These are phyloP conservation scores for Leishmania gerbilli DNA, from an alignment of 208 protist species.

Conservation along the genomic window DNA sequence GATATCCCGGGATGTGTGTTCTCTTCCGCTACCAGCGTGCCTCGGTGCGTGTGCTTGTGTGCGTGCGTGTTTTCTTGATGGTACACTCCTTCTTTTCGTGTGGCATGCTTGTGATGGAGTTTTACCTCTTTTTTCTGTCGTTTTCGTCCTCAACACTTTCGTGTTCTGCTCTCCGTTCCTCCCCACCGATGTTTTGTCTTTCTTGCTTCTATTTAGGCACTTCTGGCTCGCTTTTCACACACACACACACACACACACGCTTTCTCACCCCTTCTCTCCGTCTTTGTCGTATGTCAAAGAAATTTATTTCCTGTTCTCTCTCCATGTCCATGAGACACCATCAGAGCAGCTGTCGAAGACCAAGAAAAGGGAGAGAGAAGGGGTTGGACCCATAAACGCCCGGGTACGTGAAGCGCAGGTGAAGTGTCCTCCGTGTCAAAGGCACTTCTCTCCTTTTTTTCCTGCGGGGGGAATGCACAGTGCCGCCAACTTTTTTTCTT, in stretches of 20 bases:
- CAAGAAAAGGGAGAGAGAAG: not conserved
- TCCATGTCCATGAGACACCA: not conserved
- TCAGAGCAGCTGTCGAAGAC: not conserved
- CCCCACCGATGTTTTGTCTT: not conserved
- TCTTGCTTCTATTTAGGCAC: not conserved
- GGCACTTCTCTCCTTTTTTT: not conserved
- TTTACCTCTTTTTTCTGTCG: not conserved
- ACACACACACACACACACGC: not conserved
- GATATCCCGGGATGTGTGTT: not conserved
- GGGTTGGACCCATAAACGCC: not conserved
- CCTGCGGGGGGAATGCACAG: not conserved
- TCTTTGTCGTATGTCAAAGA: not conserved
- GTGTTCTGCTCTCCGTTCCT: not conserved
- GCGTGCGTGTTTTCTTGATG: not conserved
- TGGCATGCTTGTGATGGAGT: not conserved
- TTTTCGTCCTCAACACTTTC: not conserved
- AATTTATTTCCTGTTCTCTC: slow-evolving; percentile 8
- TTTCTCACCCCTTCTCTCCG: not conserved
- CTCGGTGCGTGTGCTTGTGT: not conserved
- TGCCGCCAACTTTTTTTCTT: not conserved
- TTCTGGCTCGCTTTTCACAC: not conserved
- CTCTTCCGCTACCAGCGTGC: not conserved
- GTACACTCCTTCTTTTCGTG: not conserved
- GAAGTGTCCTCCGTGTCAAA: not conserved
- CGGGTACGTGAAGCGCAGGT: not conserved